Percentiles rank a stretch among this genome's conserved stretches.
These are phyloP conservation scores for Globisporangium carolinianum DNA, from an alignment of 352 stramenopile genomes.

Conservation along the genomic window DNA sequence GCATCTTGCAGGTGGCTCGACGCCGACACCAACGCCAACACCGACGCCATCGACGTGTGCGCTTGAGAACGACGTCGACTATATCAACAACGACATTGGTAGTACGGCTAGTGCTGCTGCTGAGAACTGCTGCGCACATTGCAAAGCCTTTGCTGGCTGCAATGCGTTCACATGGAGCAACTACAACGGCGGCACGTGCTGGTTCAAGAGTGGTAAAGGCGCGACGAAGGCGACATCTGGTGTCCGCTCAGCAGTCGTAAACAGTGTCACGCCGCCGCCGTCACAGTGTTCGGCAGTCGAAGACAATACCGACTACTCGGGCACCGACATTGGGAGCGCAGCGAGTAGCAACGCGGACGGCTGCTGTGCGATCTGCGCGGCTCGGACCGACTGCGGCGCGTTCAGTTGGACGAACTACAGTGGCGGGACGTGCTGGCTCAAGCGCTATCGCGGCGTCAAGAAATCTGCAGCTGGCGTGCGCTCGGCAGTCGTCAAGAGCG, in stretches of 20 bases:
- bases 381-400: slow-evolving; percentile 4
- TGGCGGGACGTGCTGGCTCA: slow-evolving; percentile 53
- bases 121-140: slow-evolving; percentile 14
- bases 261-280: not conserved
- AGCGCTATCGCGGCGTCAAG: slow-evolving; percentile 14
- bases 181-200: slow-evolving; percentile 42
- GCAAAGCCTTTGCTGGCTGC: slow-evolving; percentile 15
- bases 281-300: not conserved
- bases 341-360: slow-evolving; percentile 3
- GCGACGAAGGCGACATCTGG: not conserved
- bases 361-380: slow-evolving; percentile 12
- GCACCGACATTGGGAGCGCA: slow-evolving; percentile 11
- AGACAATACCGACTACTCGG: slow-evolving; percentile 4
- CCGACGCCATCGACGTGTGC: slow-evolving; percentile 11
- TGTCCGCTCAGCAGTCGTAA: slow-evolving; percentile 8
- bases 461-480: not conserved
- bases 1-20: slow-evolving; percentile 14
- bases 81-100: slow-evolving; percentile 12
- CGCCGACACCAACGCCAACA: not conserved
- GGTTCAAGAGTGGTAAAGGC: slow-evolving; percentile 44
- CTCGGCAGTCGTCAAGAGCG: not conserved
- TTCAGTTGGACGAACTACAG: slow-evolving; percentile 49
- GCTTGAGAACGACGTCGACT: slow-evolving; percentile 23
- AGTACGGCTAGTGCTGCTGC: not conserved
- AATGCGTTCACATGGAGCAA: slow-evolving; percentile 40